Conservation (phyloP, 345 rosid genomes). For the Boechera divaricarpa region DNA sequence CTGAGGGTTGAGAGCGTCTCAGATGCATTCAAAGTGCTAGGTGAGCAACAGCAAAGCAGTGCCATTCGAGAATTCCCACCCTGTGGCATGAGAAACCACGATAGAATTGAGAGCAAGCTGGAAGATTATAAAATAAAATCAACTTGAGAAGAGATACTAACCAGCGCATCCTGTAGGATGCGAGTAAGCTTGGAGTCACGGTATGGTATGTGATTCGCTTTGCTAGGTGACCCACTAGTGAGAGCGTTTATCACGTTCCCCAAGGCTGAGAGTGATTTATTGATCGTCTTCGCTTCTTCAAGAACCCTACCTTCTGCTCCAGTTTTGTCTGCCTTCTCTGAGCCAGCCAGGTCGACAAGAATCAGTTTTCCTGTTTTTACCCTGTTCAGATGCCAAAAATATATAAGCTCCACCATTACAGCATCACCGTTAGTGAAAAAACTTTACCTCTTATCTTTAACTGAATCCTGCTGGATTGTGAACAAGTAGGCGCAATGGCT, state of each 20-base stretch:
- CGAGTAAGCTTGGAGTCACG: slow-evolving; percentile 97
- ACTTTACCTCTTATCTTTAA: slow-evolving; percentile 61
- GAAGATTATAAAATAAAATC: neutral
- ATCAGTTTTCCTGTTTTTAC: slow-evolving; percentile 69
- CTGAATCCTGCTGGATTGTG: slow-evolving; percentile 60
- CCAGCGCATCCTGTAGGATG: slow-evolving; percentile 84
- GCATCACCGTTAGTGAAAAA: slow-evolving; percentile 11
- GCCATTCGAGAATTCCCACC: slow-evolving; percentile 88
- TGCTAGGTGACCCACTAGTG: slow-evolving; percentile 70
- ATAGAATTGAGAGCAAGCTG: slow-evolving; percentile 17
- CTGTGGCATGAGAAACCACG: slow-evolving; percentile 49
- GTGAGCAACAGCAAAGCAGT: slow-evolving; percentile 91
- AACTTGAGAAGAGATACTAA: slow-evolving; percentile 46
- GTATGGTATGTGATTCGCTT: slow-evolving; percentile 73
- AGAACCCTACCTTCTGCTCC: slow-evolving; percentile 96
- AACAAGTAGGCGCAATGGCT: slow-evolving; percentile 80
- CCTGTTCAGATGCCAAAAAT: slow-evolving; percentile 46
- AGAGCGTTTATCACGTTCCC: slow-evolving; percentile 90
- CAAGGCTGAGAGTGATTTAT: slow-evolving; percentile 87
- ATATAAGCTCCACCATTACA: slow-evolving; percentile 23
- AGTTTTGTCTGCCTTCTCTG: slow-evolving; percentile 93
- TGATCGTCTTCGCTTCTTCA: slow-evolving; percentile 93
- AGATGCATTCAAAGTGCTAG: slow-evolving; percentile 73
- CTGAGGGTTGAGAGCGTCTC: slow-evolving; percentile 91
- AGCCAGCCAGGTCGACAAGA: slow-evolving; percentile 92